These are phyloP conservation scores for Sanghuangporus weigelae DNA, from an alignment of 1,284 basidiomycete species.

Conservation along the genomic window DNA sequence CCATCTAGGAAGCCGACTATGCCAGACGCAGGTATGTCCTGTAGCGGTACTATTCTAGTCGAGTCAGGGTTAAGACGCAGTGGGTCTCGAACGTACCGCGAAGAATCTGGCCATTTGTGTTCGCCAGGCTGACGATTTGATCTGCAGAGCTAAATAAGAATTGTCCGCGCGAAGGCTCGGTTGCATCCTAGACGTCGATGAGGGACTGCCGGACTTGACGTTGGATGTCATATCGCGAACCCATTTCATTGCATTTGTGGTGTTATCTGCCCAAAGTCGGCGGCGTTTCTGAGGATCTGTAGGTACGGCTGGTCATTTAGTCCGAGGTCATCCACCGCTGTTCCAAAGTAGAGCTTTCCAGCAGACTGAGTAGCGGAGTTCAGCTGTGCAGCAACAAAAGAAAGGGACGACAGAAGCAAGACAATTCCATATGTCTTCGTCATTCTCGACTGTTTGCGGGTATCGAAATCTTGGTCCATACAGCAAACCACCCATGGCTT, in stretches of 20 bases:
- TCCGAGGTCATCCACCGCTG: conserved; percentile 22
- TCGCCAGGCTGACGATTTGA: conserved; percentile 25
- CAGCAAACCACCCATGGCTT: neutral
- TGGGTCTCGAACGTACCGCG: neutral
- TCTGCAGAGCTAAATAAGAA: conserved; percentile 27
- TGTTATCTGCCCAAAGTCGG: conserved; percentile 32
- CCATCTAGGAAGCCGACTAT: conserved; percentile 24
- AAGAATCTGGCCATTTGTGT: conserved; percentile 19
- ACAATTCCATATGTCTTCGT: neutral
- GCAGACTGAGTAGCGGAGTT: conserved; percentile 20
- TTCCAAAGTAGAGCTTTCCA: conserved; percentile 25
- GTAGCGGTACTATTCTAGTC: neutral
- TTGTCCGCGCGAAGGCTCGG: conserved; percentile 22
- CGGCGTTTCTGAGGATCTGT: conserved; percentile 22
- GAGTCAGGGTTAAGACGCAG: neutral
- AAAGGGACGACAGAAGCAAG: neutral
- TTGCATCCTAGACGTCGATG: conserved; percentile 6
- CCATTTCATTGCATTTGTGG: conserved; percentile 38
- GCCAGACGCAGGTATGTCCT: conserved; percentile 22
- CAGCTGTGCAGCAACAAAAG: conserved; percentile 6
- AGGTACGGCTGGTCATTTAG: conserved; percentile 22
- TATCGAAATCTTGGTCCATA: neutral
- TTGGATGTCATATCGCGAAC: conserved; percentile 12
- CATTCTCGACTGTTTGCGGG: neutral
- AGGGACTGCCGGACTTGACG: neutral